phyloP scores from a whole-genome alignment of 139 green algal species.

The Choricystis sp. region DNA sequence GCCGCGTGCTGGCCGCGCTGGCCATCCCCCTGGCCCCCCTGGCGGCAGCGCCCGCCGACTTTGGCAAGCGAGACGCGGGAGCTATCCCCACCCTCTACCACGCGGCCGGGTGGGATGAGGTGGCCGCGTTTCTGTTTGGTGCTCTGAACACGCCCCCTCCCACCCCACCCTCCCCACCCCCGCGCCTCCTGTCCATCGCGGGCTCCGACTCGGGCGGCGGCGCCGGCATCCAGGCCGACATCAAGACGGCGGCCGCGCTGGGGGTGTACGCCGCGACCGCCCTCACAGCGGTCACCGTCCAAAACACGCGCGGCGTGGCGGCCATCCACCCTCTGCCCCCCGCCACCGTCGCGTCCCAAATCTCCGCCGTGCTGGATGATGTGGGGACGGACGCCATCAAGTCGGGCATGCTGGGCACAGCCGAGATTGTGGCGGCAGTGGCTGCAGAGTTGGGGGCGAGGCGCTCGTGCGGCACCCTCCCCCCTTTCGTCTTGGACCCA shows the following conservation, averaged over 20 bases:
- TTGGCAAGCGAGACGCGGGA: neutral
- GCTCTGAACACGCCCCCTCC: neutral
- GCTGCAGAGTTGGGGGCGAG: neutral
- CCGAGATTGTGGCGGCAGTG: neutral
- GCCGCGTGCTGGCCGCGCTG: conserved; percentile 15
- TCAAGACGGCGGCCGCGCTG: conserved; percentile 46
- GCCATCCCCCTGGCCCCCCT: conserved; percentile 19
- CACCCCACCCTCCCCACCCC: neutral
- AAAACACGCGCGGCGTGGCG: conserved; percentile 81
- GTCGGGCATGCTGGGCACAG: conserved; percentile 81
- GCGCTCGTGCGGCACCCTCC: neutral
- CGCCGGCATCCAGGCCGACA: conserved; percentile 78
- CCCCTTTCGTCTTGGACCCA: conserved; percentile 75
- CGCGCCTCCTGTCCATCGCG: conserved; percentile 60
- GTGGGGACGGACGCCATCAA: conserved; percentile 72
- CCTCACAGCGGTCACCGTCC: conserved; percentile 80
- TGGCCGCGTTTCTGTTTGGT: conserved; percentile 30
- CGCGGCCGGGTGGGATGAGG: conserved; percentile 26
- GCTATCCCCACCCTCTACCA: conserved; percentile 18
- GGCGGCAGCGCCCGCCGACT: conserved; percentile 8
- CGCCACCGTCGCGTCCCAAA: conserved; percentile 54
- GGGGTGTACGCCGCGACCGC: conserved; percentile 61
- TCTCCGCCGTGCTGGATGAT: conserved; percentile 68
- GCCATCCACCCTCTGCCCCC: conserved; percentile 41
- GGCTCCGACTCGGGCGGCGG: conserved; percentile 86